phyloP scores from a whole-genome alignment of 768 basidiomycete genomes.

The Xanthoconium stramineum region DNA sequence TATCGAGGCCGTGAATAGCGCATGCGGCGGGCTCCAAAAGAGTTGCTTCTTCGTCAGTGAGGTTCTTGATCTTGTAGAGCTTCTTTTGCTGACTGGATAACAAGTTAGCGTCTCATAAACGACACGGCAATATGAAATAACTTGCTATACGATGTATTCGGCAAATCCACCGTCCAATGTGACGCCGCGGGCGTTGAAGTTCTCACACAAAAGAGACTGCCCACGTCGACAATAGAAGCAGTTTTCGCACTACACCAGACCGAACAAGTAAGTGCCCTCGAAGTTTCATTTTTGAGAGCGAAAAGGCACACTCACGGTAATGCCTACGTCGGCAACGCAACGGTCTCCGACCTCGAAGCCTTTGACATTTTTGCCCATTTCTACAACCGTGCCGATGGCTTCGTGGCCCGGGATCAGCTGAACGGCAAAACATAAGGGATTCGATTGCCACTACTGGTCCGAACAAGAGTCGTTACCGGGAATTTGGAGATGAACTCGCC shows the following conservation, averaged over 20 bases:
- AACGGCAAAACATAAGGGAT: slow-evolving; percentile 8
- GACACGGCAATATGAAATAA: neutral
- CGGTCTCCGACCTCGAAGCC: slow-evolving; percentile 78
- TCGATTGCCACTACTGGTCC: slow-evolving; percentile 20
- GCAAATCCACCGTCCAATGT: slow-evolving; percentile 85
- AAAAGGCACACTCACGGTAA: slow-evolving; percentile 47
- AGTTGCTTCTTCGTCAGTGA: slow-evolving; percentile 83
- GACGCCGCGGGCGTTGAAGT: slow-evolving; percentile 79
- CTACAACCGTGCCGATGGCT: slow-evolving; percentile 68
- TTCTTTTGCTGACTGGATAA: slow-evolving; percentile 59
- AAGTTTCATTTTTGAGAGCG: neutral
- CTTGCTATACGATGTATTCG: slow-evolving; percentile 83
- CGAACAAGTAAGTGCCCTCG: slow-evolving; percentile 2
- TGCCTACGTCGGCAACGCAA: slow-evolving; percentile 78
- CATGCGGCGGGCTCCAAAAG: slow-evolving; percentile 89
- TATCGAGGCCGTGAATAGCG: slow-evolving; percentile 89
- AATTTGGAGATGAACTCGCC: slow-evolving; percentile 66
- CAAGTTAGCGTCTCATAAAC: neutral
- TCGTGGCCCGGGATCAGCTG: slow-evolving; percentile 75
- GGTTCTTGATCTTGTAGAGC: slow-evolving; percentile 83
- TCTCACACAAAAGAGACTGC: slow-evolving; percentile 78
- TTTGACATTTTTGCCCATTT: slow-evolving; percentile 76
- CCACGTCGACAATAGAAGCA: slow-evolving; percentile 90
- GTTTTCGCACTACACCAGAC: slow-evolving; percentile 57
- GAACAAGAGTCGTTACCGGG: slow-evolving; percentile 34